Evolutionary conservation across 495 filamentous ascomycete genomes (phyloP).

Genomic region (Monascus purpureus): DNA sequence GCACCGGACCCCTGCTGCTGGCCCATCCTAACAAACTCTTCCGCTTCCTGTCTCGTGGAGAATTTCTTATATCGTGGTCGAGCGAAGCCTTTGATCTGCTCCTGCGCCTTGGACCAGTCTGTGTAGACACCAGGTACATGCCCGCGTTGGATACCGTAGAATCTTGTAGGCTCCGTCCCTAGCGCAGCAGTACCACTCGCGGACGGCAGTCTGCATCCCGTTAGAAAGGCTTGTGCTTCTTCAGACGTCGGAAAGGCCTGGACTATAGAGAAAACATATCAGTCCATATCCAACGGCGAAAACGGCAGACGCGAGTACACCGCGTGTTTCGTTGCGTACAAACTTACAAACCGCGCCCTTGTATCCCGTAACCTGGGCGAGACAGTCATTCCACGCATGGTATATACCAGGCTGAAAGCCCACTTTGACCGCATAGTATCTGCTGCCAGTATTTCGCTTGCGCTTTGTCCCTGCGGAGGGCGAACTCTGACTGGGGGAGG

Average conservation of each 20-base stretch:
- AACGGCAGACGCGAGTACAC: neutral
- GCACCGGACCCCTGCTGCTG: slow-evolving; percentile 11
- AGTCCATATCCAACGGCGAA: slow-evolving; percentile 2
- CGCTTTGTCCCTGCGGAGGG: slow-evolving; percentile 42
- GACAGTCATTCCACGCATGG: slow-evolving; percentile 64
- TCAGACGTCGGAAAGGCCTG: slow-evolving; percentile 67
- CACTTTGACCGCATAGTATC: slow-evolving; percentile 77
- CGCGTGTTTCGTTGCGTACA: neutral
- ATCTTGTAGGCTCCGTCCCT: slow-evolving; percentile 28
- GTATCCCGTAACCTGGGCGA: slow-evolving; percentile 72
- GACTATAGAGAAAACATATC: slow-evolving; percentile 32
- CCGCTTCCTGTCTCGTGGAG: slow-evolving; percentile 60
- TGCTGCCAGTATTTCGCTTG: slow-evolving; percentile 45
- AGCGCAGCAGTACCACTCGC: slow-evolving; percentile 8
- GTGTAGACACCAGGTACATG: slow-evolving; percentile 77
- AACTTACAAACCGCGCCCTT: slow-evolving; percentile 67
- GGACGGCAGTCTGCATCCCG: slow-evolving; percentile 36
- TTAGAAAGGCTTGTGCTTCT: slow-evolving; percentile 68
- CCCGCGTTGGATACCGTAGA: slow-evolving; percentile 78
- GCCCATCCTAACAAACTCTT: slow-evolving; percentile 49
- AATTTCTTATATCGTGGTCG: slow-evolving; percentile 76
- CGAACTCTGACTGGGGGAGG: slow-evolving; percentile 13
- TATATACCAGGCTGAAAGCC: slow-evolving; percentile 81
- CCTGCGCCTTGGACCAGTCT: slow-evolving; percentile 64
- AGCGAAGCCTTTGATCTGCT: slow-evolving; percentile 63